Evolutionary conservation across 1,139 yeast species (phyloP).

Genomic region (Lodderomyces pseudojiufengensis): DNA sequence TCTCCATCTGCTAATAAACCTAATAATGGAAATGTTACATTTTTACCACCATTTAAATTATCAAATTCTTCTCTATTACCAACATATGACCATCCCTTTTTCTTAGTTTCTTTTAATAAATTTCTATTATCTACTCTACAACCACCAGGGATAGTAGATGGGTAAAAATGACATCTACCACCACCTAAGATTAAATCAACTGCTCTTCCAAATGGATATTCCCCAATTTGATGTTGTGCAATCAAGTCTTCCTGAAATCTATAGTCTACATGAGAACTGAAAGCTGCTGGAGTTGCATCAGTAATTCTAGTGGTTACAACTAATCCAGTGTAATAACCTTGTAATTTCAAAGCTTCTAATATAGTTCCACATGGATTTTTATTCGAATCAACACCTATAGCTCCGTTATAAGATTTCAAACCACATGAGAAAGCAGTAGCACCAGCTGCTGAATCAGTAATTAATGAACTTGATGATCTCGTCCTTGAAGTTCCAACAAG

Average conservation of each 20-base stretch:
- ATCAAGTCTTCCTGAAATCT: constrained; percentile 77
- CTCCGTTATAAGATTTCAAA: constrained; percentile 76
- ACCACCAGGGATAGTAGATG: constrained; percentile 42
- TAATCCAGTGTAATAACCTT: constrained; percentile 76
- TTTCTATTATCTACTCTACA: constrained; percentile 69
- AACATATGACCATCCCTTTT: constrained; percentile 56
- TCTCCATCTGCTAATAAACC: constrained; percentile 68
- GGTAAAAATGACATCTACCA: constrained; percentile 75
- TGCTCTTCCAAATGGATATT: constrained; percentile 62
- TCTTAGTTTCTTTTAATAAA: constrained; percentile 56
- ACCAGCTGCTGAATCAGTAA: constrained; percentile 93
- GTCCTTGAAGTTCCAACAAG: constrained; percentile 78
- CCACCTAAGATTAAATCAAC: constrained; percentile 88
- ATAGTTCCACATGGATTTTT: constrained; percentile 74
- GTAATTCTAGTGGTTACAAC: constrained; percentile 79
- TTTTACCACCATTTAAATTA: constrained; percentile 43
- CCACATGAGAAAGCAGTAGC: constrained; percentile 89
- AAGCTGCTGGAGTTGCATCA: constrained; percentile 67
- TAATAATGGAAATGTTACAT: constrained; percentile 67
- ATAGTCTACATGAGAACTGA: constrained; percentile 69
- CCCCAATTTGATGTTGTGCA: constrained; percentile 82
- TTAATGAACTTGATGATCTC: constrained; percentile 62
- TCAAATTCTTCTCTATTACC: constrained; percentile 58
- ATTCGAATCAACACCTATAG: constrained; percentile 66
- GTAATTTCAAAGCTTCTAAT: constrained; percentile 74